Evolutionary conservation across 1,139 yeast species (phyloP).

Genomic region (Geotrichum siamense): DNA sequence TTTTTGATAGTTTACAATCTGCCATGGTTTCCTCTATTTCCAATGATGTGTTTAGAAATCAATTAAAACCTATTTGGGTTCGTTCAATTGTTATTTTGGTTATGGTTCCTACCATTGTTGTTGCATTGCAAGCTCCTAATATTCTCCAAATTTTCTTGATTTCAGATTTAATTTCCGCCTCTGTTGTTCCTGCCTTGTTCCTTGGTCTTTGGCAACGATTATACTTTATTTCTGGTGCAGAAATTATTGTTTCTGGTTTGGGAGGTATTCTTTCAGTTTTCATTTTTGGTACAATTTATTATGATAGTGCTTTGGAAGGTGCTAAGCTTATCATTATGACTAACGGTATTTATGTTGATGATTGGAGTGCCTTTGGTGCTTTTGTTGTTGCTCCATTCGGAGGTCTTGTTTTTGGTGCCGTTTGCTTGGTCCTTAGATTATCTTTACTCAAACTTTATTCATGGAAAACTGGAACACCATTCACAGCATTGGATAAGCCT

Average conservation of each 20-base stretch:
- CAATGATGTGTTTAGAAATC: constrained; percentile 82
- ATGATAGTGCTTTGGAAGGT: constrained; percentile 63
- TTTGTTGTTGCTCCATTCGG: constrained; percentile 88
- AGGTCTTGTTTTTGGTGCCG: constrained; percentile 53
- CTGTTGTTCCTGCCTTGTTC: constrained; percentile 79
- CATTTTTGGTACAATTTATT: constrained; percentile 76
- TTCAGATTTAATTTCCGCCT: constrained; percentile 82
- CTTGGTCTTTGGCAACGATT: constrained; percentile 60
- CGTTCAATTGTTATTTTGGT: constrained; percentile 67
- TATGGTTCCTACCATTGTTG: constrained; percentile 78
- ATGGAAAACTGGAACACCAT: constrained; percentile 40
- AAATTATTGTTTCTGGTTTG: constrained; percentile 73
- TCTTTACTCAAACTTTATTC: constrained; percentile 37
- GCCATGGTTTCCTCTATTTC: constrained; percentile 86
- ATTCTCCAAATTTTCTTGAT: constrained; percentile 81
- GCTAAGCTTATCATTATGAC: constrained; percentile 64
- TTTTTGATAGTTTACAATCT: constrained; percentile 82
- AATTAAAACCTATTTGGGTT: constrained; percentile 55
- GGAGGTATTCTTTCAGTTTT: constrained; percentile 78
- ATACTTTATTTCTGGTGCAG: constrained; percentile 71
- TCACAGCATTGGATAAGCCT: constrained; percentile 53
- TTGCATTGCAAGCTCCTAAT: constrained; percentile 75
- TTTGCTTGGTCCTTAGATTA: constrained; percentile 49
- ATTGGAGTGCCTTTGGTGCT: constrained; percentile 95
- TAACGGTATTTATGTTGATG: constrained; percentile 74